Base-by-base conservation (phyloP, 768 basidiomycete genomes). In the Mycena kentingensis region DNA sequence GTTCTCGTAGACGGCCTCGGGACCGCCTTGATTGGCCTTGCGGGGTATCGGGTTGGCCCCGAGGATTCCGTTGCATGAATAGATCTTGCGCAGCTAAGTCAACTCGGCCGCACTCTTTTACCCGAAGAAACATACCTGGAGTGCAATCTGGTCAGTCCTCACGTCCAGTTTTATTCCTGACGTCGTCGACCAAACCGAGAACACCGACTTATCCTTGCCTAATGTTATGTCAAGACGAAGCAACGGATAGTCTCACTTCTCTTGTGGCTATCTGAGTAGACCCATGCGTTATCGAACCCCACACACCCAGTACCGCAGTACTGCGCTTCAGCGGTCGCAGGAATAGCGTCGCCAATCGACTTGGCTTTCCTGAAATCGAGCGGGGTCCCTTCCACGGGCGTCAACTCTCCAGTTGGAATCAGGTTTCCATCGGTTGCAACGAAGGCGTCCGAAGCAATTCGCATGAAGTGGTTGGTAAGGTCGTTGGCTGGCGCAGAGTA, bases 261-360 rank as follows among this genome's bases (percentile, higher is more conserved):
- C n/a, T n/a, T n/a, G n/a, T n/a, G n/a, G n/a, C n/a, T n/a, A n/a
- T n/a, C n/a, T n/a, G n/a, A n/a, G n/a, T n/a, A n/a, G 35, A 77
- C 59, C 73, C 74, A 80, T 49, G 68, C 70, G 54, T 79, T 77
- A 57, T 80, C 78, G 50, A 74, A 75, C 2, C 78, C 78, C 16
- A 70, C 68, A 54, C 76, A 78, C 27, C 70, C 72, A 27, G 73
- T 70, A n/a, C 76, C 76, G 52, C 74, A 77, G 52, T 63, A 72
- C 34, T 68, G 64, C 4, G 41, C 64, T 7, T 54, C 54, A 8
- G 69, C 67, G 1, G 75, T 77, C 7, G 55, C 67, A 28, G 68
- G 71, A 46, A 75, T 75, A 46, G 63, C 68, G 5, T 41, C 57
- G 1, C 75, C 75, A 44, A 80, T 70, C 11, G 69, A 70, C 56